Evolutionary conservation across 2,329 filamentous ascomycete genomes (phyloP).

Genomic region (Plenodomus biglobosus): DNA sequence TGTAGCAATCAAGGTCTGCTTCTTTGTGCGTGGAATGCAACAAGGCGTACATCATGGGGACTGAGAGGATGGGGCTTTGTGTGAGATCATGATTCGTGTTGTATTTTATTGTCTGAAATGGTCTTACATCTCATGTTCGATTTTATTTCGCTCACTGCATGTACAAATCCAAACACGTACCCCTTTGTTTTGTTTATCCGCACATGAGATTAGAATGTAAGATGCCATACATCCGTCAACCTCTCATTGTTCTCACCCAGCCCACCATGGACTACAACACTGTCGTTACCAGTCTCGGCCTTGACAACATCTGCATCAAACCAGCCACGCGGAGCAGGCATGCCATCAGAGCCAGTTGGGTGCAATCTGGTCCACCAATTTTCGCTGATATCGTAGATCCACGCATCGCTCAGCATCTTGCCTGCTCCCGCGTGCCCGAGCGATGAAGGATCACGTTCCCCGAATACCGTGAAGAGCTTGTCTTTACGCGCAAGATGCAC

Average conservation of each 20-base stretch:
- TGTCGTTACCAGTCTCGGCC: slow-evolving; percentile 32
- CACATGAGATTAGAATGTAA: slow-evolving; percentile 33
- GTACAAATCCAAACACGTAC: no score
- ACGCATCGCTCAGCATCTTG: slow-evolving; percentile 58
- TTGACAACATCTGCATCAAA: slow-evolving; percentile 54
- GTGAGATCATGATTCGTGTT: no score
- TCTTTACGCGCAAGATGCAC: slow-evolving; percentile 41
- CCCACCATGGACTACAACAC: slow-evolving; percentile 54
- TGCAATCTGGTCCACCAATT: slow-evolving; percentile 40
- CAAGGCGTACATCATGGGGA: no score
- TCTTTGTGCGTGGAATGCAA: no score
- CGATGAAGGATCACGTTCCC: slow-evolving; percentile 56
- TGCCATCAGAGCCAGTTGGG: slow-evolving; percentile 20
- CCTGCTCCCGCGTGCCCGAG: slow-evolving; percentile 58
- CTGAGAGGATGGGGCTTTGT: no score
- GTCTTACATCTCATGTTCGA: no score
- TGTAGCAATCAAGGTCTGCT: no score
- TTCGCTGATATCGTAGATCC: slow-evolving; percentile 48
- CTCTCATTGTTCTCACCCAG: slow-evolving; percentile 56
- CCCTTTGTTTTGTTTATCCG: no score
- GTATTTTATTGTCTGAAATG: no score
- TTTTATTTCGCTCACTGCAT: no score
- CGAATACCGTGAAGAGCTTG: slow-evolving; percentile 55
- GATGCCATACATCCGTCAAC: slow-evolving; percentile 53
- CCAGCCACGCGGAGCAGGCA: slow-evolving; percentile 54